phyloP scores from a whole-genome alignment of 352 stramenopile genomes.

The Saprolegnia diclina region DNA sequence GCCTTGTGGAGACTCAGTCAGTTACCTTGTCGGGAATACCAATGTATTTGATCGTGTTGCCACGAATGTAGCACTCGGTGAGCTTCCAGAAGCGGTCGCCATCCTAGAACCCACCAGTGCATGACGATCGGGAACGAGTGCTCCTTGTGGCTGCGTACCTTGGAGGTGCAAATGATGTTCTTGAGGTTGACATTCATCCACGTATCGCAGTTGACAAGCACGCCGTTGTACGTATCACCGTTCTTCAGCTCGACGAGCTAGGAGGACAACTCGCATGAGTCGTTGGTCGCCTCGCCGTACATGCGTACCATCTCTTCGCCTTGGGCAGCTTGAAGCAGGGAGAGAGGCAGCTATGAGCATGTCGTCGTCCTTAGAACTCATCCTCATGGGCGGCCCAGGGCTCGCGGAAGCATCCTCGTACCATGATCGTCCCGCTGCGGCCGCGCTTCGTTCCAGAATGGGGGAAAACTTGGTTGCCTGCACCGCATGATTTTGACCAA shows the following conservation, averaged over 20 bases:
- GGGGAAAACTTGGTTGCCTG: constrained; percentile 7
- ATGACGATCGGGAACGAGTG: constrained; percentile 15
- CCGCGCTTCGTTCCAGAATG: neutral
- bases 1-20: neutral
- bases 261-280: neutral
- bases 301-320: constrained; percentile 86
- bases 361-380: neutral
- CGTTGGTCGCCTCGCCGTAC: neutral
- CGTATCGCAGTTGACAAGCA: constrained; percentile 95
- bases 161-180: constrained; percentile 98
- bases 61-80: constrained; percentile 97
- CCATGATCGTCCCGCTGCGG: constrained; percentile 16
- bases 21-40: constrained; percentile 92
- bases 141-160: constrained; percentile 38
- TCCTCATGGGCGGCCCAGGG: neutral
- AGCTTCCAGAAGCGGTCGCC: constrained; percentile 98
- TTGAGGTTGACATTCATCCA: constrained; percentile 99
- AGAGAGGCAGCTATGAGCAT: constrained; percentile 87
- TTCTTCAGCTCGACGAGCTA: constrained; percentile 99
- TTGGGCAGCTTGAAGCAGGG: constrained; percentile 93
- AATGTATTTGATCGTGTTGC: constrained; percentile 99
- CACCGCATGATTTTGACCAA: constrained; percentile 24
- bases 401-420: neutral
- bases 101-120: constrained; percentile 56
- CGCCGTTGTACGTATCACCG: constrained; percentile 97